phyloP scores from a whole-genome alignment of 768 basidiomycete species.

The Rhodotorula babjevae region DNA sequence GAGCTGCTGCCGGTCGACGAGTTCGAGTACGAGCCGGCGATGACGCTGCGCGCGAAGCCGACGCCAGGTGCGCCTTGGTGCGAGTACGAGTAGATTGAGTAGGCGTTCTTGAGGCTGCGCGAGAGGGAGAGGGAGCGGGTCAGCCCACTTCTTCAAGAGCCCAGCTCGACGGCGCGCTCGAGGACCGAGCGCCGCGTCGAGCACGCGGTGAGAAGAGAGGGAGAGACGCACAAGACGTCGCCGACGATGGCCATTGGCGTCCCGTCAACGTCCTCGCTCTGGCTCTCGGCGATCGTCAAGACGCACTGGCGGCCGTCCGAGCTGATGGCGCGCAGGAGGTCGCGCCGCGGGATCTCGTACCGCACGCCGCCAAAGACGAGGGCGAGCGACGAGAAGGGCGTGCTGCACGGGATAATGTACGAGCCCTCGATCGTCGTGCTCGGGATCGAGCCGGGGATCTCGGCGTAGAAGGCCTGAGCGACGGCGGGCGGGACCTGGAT shows the following conservation, averaged over 20 bases:
- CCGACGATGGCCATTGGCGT: constrained; percentile 1
- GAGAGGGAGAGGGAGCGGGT: no score
- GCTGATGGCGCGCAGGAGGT: neutral
- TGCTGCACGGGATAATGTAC: constrained; percentile 4
- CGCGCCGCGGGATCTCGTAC: constrained; percentile 1
- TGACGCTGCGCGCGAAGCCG: neutral
- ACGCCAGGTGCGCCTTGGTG: constrained; percentile 8
- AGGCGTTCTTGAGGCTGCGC: constrained; percentile 18
- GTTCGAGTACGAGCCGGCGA: neutral
- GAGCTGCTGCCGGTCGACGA: neutral
- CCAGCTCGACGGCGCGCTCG: no score
- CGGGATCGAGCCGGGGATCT: neutral
- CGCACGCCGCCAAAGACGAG: neutral
- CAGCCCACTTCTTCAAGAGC: no score
- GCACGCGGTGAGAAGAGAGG: neutral
- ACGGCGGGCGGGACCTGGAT: neutral
- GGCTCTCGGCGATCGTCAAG: neutral
- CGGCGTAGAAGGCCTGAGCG: neutral
- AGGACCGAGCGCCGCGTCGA: no score
- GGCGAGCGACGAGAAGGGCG: neutral
- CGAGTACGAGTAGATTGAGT: constrained; percentile 27
- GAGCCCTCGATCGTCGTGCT: neutral
- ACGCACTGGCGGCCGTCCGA: constrained; percentile 6
- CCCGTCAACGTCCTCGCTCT: constrained; percentile 3
- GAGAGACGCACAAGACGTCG: neutral